Base-by-base conservation (phyloP, 2,329 filamentous ascomycete species). In the Bipolaris bicolor region DNA sequence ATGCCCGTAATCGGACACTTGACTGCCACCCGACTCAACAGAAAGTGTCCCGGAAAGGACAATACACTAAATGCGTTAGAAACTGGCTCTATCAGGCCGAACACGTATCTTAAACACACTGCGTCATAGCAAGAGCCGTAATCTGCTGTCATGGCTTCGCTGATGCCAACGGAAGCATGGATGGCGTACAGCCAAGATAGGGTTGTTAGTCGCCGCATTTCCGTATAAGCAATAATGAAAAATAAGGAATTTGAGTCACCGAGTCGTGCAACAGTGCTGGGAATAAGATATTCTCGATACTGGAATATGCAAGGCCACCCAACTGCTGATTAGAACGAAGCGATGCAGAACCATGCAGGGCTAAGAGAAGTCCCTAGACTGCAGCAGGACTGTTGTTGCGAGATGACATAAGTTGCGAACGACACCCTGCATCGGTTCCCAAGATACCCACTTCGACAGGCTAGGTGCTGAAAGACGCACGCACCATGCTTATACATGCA, bases 111-210 rank as follows among this genome's bases (percentile, higher is more conserved):
- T 49, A 9, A 11, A 49, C 47, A 36, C 31, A 49, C 47, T 11
- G 47, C 47, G 15, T 40, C 22, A 20, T 40, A n/a, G 3, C 47
- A 49, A 31, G 34, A 49, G 4, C n/a, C 34, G n/a, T 49, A 31
- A 11, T 49, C 47, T 31, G 36, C 47, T 49, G 47, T 49, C 31
- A 31, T 49, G 47, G 18, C 22, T 31, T 40, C 40, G 47, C 47
- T 40, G 10, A 31, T 49, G 47, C 33, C 47, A 24, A 49, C n/a
- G 9, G 47, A 49, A 29, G 36, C 24, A n/a, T 40, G 15, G 1
- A 49, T 18, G 22, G 34, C 47, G 40, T 18, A 40, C 36, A 49
- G 36, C 47, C 47, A 49, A 49, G 47, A 9, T 9, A 49, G 24
- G 31, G 13, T 29, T 40, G 36, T 5, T 20, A 36, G 31, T 20